Conservation (phyloP, 331 rosid species). For the Ulmus americana region DNA sequence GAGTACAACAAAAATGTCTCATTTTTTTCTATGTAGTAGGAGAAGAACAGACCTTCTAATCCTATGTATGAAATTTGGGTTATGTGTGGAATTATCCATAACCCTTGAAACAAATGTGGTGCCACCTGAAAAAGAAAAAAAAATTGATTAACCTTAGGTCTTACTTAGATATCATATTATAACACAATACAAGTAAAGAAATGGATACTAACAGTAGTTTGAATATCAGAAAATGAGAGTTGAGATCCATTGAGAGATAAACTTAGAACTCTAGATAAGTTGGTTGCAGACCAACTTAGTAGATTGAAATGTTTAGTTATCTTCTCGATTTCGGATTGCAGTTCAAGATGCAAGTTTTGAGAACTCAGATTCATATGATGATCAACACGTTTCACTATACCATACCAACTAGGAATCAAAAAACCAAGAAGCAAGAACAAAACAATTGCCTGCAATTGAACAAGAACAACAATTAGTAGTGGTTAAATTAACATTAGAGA, state of each 20-base stretch:
- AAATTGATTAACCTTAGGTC: background rate
- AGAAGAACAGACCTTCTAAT: constrained; percentile 40
- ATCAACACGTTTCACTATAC: constrained; percentile 24
- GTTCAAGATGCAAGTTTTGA: constrained; percentile 1
- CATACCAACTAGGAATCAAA: constrained; percentile 43
- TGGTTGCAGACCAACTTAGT: constrained; percentile 35
- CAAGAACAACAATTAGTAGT: background rate
- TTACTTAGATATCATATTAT: background rate
- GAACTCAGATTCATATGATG: constrained; percentile 20
- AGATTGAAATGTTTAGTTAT: constrained; percentile 20
- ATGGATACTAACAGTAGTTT: constrained; percentile 33
- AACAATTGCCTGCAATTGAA: constrained; percentile 36
- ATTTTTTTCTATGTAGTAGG: constrained; percentile 33
- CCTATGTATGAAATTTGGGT: constrained; percentile 49
- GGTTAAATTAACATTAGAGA: background rate
- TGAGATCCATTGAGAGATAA: constrained; percentile 25
- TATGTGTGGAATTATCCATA: constrained; percentile 37
- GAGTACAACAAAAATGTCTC: constrained; percentile 41
- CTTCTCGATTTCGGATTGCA: constrained; percentile 32
- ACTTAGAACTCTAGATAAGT: constrained; percentile 29
- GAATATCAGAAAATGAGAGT: constrained; percentile 32
- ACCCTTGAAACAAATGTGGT: constrained; percentile 49
- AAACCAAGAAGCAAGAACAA: constrained; percentile 22
- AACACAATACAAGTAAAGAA: background rate
- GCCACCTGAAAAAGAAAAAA: constrained; percentile 38